phyloP scores from a whole-genome alignment of 2,329 filamentous ascomycete species.

The Bipolaris zeicola region DNA sequence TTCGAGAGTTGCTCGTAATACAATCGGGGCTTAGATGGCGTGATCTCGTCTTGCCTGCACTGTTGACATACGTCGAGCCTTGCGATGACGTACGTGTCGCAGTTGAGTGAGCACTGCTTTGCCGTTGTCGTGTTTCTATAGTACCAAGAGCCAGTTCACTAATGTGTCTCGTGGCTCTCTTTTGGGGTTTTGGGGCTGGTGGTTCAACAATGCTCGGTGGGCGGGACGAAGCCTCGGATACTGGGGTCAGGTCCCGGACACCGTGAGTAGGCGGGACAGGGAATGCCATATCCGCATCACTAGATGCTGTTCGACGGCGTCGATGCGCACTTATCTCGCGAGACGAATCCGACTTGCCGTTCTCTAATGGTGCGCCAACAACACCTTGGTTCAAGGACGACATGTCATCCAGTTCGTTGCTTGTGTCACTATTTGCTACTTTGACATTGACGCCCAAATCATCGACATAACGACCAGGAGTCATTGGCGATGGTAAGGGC shows the following conservation, averaged over 20 bases:
- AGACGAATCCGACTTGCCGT: conserved; percentile 30
- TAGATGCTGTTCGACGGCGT: conserved; percentile 45
- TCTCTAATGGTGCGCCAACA: conserved; percentile 30
- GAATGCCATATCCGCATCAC: conserved; percentile 38
- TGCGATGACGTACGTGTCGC: conserved; percentile 26
- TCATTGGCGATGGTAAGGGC: conserved; percentile 45
- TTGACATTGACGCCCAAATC: conserved; percentile 42
- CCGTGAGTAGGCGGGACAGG: conserved; percentile 20
- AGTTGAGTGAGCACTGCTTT: conserved; percentile 30
- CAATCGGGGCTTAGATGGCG: conserved; percentile 29
- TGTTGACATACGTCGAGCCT: conserved; percentile 11
- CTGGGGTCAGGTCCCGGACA: conserved; percentile 24
- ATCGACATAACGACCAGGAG: conserved; percentile 36
- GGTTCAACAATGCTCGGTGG: conserved; percentile 32
- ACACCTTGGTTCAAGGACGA: conserved; percentile 30
- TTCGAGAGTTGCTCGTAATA: conserved; percentile 28
- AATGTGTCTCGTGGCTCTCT: conserved; percentile 21
- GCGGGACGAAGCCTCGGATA: conserved; percentile 32
- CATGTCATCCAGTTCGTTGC: conserved; percentile 40
- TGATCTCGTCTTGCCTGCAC: conserved; percentile 19
- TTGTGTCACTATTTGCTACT: conserved; percentile 45
- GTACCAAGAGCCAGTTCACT: conserved; percentile 23
- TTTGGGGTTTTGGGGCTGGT: conserved; percentile 19
- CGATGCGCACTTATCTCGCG: conserved; percentile 22
- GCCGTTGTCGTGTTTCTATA: conserved; percentile 21